Evolutionary conservation across 345 rosid genomes (phyloP).

Genomic region (Arabis hirsuta): DNA sequence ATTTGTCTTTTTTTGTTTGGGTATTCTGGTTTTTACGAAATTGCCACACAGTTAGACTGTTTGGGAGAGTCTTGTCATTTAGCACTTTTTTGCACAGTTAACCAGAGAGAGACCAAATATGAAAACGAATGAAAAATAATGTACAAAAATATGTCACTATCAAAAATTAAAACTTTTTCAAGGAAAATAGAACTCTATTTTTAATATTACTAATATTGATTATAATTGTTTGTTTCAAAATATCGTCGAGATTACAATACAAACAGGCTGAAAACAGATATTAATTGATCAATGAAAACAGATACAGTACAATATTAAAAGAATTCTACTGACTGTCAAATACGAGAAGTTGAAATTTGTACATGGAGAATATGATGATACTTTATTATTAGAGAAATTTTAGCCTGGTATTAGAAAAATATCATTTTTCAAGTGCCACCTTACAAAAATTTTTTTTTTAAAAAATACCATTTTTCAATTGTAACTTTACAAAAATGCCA

Average conservation of each 20-base stretch:
- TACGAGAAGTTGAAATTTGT: not conserved
- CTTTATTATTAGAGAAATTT: no score
- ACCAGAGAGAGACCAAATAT: not conserved
- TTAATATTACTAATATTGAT: not conserved
- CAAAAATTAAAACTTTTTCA: not conserved
- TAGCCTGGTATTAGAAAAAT: no score
- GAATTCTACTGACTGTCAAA: not conserved
- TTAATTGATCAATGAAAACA: not conserved
- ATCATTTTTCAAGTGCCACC: no score
- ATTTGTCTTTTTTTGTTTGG: conserved; percentile 1
- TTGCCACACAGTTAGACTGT: conserved; percentile 52
- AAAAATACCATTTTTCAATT: no score
- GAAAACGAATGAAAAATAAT: not conserved
- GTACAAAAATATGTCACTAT: not conserved
- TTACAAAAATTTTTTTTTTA: no score
- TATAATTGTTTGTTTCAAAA: not conserved
- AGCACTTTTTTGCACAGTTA: conserved; percentile 47
- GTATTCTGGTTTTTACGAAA: conserved; percentile 32
- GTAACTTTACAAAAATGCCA: no score
- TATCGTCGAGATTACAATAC: not conserved
- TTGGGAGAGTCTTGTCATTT: conserved; percentile 63
- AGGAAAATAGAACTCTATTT: not conserved
- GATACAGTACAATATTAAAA: not conserved
- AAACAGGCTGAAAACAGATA: not conserved
- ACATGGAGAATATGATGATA: no score